Conservation (phyloP, 1,284 basidiomycete genomes). For the Fistulina hepatica region DNA sequence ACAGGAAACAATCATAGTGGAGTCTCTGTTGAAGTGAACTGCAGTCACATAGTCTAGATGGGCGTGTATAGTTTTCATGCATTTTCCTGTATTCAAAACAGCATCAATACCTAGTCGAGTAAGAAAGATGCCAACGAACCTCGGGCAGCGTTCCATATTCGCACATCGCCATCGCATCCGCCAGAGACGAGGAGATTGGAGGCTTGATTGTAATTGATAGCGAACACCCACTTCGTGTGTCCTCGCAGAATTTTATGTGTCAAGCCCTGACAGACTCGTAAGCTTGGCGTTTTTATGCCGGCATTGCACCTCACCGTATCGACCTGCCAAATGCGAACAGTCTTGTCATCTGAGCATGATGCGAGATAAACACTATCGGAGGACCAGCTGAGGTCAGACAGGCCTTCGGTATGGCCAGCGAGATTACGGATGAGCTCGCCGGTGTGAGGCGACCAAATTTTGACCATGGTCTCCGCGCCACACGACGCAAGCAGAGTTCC, state of each 20-base stretch:
- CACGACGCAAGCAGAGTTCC: slow-evolving; percentile 71
- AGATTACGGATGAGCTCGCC: slow-evolving; percentile 68
- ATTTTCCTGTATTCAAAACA: slow-evolving; percentile 43
- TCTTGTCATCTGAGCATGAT: slow-evolving; percentile 84
- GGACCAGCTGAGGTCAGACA: slow-evolving; percentile 85
- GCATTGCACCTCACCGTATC: slow-evolving; percentile 45
- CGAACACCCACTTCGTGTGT: slow-evolving; percentile 86
- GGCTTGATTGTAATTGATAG: slow-evolving; percentile 81
- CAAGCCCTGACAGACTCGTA: slow-evolving; percentile 39
- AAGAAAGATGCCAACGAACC: slow-evolving; percentile 32
- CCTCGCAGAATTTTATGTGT: slow-evolving; percentile 61
- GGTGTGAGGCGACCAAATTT: slow-evolving; percentile 71
- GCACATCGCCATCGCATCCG: slow-evolving; percentile 84
- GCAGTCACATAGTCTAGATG: slow-evolving; percentile 93
- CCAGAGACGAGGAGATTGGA: slow-evolving; percentile 87
- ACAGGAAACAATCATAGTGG: slow-evolving; percentile 84
- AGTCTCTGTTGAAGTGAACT: slow-evolving; percentile 90
- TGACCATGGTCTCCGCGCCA: slow-evolving; percentile 69
- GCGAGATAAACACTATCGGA: slow-evolving; percentile 73
- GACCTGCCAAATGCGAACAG: slow-evolving; percentile 78
- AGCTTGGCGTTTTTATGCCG: slow-evolving; percentile 6
- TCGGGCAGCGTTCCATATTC: slow-evolving; percentile 83
- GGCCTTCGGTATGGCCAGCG: slow-evolving; percentile 65
- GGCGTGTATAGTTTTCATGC: slow-evolving; percentile 76
- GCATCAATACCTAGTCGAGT: slow-evolving; percentile 1